Percentiles rank a stretch among this genome's conserved stretches.
phyloP scores from a whole-genome alignment of 2,329 filamentous ascomycete species.

The Pestalotiopsis sp. region DNA sequence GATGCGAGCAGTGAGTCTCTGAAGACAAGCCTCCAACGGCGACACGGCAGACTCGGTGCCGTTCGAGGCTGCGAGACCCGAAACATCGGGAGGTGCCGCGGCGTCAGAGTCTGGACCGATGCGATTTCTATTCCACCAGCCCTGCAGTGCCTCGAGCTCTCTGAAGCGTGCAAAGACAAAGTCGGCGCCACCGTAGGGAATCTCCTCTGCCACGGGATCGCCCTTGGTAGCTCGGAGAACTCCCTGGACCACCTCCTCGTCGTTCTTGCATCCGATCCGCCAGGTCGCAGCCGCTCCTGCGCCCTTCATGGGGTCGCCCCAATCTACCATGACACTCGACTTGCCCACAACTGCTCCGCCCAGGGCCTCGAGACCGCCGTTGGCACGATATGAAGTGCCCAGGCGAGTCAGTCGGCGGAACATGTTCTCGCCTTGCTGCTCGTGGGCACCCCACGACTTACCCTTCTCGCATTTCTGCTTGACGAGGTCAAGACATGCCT shows the following conservation, averaged over 20 bases:
- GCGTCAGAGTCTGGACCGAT: slow-evolving; percentile 37
- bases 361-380: slow-evolving; percentile 59
- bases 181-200: slow-evolving; percentile 63
- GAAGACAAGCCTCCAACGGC: slow-evolving; percentile 49
- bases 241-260: slow-evolving; percentile 59
- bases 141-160: slow-evolving; percentile 65
- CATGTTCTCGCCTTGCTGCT: slow-evolving; percentile 81
- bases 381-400: slow-evolving; percentile 63
- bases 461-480: slow-evolving; percentile 97
- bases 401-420: slow-evolving; percentile 78
- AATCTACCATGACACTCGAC: slow-evolving; percentile 80
- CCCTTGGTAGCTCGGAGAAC: slow-evolving; percentile 62
- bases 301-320: slow-evolving; percentile 74
- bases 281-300: slow-evolving; percentile 58
- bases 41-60: slow-evolving; percentile 17
- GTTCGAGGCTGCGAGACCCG: slow-evolving; percentile 19
- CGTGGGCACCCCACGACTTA: slow-evolving; percentile 79
- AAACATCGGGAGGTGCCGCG: slow-evolving; percentile 29
- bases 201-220: slow-evolving; percentile 58
- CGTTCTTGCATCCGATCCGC: slow-evolving; percentile 58
- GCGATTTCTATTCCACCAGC: slow-evolving; percentile 68
- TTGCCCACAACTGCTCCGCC: slow-evolving; percentile 60
- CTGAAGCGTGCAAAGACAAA: slow-evolving; percentile 70
- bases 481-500: slow-evolving; percentile 87
- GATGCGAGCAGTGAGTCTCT: slow-evolving; percentile 50